A percentile compares a stretch with the other conserved stretches of the same genome.
These are phyloP conservation scores for Plantago ovata DNA, from an alignment of 257 asterid genomes.

Conservation along the genomic window DNA sequence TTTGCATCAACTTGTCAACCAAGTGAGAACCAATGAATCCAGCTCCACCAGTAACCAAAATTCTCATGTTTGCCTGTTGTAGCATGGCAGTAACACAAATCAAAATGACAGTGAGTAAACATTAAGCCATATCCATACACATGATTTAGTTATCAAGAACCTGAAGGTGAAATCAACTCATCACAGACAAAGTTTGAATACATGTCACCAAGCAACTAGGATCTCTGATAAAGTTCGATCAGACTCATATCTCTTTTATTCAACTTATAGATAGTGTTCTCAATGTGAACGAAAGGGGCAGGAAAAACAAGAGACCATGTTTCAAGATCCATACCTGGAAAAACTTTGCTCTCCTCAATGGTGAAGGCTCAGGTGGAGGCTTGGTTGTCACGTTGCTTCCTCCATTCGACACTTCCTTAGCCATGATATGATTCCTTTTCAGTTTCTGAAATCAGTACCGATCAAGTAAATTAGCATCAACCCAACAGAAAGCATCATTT, in stretches of 20 bases:
- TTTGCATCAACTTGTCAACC: constrained; percentile 87
- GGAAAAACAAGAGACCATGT: background rate
- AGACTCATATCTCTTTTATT: background rate
- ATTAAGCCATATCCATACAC: background rate
- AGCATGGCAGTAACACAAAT: background rate
- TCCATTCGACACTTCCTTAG: constrained; percentile 63
- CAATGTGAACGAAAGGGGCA: too few relatives aligned
- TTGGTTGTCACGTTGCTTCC: constrained; percentile 47
- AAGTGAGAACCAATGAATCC: constrained; percentile 99
- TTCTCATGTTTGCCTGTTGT: constrained; percentile 90
- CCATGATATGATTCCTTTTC: constrained; percentile 46
- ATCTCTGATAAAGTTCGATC: constrained; percentile 1
- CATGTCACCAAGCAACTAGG: too few relatives aligned
- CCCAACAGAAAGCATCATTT: background rate
- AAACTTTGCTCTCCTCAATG: constrained; percentile 83
- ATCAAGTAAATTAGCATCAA: background rate
- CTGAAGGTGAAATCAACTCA: background rate
- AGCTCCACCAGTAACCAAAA: constrained; percentile 97
- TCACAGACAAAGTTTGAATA: too few relatives aligned
- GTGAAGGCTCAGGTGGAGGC: constrained; percentile 98
- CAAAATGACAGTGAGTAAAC: background rate
- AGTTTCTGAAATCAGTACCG: constrained; percentile 17
- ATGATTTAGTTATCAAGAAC: background rate
- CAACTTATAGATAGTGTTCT: too few relatives aligned
- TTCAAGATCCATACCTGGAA: constrained; percentile 52